Conservation (phyloP, 148 eudicot genomes). For the Rhododendron molle region DNA sequence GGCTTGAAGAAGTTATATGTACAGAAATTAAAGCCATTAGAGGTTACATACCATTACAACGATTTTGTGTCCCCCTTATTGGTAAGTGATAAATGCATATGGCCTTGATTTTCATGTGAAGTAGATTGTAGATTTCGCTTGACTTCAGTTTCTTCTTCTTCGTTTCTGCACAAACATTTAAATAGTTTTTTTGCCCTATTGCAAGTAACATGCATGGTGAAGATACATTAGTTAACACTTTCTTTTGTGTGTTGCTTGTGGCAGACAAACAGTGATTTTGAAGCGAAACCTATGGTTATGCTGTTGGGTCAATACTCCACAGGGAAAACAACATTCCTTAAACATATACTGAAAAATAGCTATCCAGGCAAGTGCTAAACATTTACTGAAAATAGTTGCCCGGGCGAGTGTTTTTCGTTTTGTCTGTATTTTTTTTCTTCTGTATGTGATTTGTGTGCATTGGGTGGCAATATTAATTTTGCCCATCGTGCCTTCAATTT, state of each 20-base stretch:
- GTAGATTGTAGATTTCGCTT: not conserved
- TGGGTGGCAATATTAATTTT: conserved; percentile 8
- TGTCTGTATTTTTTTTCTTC: not conserved
- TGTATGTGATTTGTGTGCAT: not conserved
- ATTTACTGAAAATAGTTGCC: conserved; percentile 79
- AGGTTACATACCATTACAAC: conserved; percentile 74
- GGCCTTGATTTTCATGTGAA: not conserved
- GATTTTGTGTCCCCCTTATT: conserved; percentile 90
- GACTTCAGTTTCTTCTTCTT: not conserved
- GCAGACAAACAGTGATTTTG: conserved; percentile 90
- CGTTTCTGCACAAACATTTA: not conserved
- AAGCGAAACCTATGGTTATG: conserved; percentile 99
- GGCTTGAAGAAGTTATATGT: conserved; percentile 88
- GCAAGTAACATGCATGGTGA: too few species aligned
- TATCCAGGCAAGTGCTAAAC: conserved; percentile 81
- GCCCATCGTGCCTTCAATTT: not conserved
- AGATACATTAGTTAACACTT: not conserved
- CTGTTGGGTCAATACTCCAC: conserved; percentile 97
- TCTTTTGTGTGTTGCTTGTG: not conserved
- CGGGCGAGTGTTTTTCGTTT: conserved; percentile 35
- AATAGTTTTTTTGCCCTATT: not conserved
- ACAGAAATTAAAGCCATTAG: conserved; percentile 88
- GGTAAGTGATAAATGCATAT: conserved; percentile 45
- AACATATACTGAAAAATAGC: conserved; percentile 75
- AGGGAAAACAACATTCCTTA: conserved; percentile 95